These are phyloP conservation scores for Sclerotinia minor DNA, from an alignment of 2,329 filamentous ascomycete species.

Conservation along the genomic window DNA sequence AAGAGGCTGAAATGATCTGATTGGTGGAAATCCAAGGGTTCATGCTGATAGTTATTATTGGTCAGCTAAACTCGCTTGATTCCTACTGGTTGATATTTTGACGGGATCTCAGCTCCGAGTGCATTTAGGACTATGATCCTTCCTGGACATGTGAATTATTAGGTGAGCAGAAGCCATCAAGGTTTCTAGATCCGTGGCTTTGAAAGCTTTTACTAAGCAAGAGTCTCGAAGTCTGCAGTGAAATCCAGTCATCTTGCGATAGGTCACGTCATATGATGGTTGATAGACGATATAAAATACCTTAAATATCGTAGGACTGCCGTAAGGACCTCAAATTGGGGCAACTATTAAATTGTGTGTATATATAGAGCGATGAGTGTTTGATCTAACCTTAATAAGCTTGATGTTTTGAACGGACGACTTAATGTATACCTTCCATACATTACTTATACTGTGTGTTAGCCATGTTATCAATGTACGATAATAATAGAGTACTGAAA, in stretches of 20 bases:
- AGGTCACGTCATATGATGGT: not conserved
- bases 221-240: too few relatives aligned
- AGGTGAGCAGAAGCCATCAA: not conserved
- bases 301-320: not conserved
- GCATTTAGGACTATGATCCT: too few relatives aligned
- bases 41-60: not conserved
- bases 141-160: not conserved
- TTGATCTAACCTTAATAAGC: too few relatives aligned
- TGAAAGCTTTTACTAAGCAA: not conserved
- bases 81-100: not conserved
- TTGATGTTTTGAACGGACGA: not conserved
- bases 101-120: not conserved
- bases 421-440: not conserved
- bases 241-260: too few relatives aligned
- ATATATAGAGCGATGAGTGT: not conserved
- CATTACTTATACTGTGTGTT: not conserved
- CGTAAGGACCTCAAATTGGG: too few relatives aligned
- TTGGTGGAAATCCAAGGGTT: not conserved
- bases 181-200: not conserved
- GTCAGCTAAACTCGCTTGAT: not conserved
- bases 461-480: not conserved
- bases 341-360: not conserved
- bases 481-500: not conserved
- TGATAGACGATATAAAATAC: conserved; percentile 5
- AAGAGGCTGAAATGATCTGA: not conserved